Percentiles rank a stretch among this genome's conserved stretches.
These are phyloP conservation scores for Neurospora pannonica DNA, from an alignment of 495 filamentous ascomycete genomes.

Conservation along the genomic window DNA sequence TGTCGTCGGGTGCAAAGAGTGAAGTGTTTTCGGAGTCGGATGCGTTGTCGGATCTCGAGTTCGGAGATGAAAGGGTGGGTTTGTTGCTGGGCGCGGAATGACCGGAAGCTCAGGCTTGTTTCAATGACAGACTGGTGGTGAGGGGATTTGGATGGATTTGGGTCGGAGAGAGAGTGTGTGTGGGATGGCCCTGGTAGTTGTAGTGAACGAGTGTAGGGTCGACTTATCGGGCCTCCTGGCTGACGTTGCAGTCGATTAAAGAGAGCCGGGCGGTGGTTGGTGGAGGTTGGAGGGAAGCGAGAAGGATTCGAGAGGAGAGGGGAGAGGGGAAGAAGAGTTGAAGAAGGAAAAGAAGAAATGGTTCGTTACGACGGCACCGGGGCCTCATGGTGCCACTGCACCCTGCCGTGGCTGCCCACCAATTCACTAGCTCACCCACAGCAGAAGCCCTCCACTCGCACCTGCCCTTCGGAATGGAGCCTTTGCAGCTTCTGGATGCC, in stretches of 20 bases:
- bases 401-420: not conserved
- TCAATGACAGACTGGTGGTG: not conserved
- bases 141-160: not conserved
- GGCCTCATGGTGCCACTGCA: not conserved
- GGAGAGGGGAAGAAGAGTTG: not conserved
- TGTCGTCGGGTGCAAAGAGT: not conserved
- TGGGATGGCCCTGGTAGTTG: not conserved
- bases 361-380: not conserved
- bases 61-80: not conserved
- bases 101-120: not conserved
- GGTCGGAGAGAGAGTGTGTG: not conserved
- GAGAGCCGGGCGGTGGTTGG: not conserved
- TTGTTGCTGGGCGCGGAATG: not conserved
- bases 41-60: not conserved
- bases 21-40: not conserved
- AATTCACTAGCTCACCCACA: not conserved
- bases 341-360: not conserved
- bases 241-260: not conserved
- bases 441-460: not conserved
- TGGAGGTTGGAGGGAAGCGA: not conserved
- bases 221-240: not conserved
- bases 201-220: not conserved
- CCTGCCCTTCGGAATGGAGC: not conserved
- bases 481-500: not conserved
- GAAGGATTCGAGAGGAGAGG: not conserved